Evolutionary conservation across 495 filamentous ascomycete species (phyloP).

Genomic region (Hyphodiscus hymeniophilus): DNA sequence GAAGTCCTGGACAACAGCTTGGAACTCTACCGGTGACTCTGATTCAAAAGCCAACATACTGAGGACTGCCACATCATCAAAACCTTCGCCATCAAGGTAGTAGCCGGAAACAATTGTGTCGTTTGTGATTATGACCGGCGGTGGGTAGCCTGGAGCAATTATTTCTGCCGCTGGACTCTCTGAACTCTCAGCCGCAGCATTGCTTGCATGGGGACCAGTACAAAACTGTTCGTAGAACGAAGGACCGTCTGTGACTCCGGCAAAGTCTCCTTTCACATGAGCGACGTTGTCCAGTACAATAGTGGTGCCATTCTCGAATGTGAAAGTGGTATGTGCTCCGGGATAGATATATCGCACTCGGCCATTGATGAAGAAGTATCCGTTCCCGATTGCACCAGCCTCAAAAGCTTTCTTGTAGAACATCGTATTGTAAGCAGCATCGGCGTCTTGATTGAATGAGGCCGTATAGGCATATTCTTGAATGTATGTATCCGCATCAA

Average conservation of each 20-base stretch:
- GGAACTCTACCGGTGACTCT: conserved; percentile 14
- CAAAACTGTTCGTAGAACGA: conserved; percentile 32
- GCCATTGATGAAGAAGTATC: conserved; percentile 24
- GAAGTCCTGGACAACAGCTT: conserved; percentile 15
- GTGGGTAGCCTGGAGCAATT: conserved; percentile 38
- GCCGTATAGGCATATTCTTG: conserved; percentile 13
- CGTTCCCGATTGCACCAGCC: conserved; percentile 25
- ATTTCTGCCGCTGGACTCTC: conserved; percentile 5
- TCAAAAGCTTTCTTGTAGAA: conserved; percentile 24
- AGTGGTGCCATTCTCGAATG: conserved; percentile 34
- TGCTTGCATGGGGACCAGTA: conserved; percentile 16
- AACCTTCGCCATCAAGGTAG: conserved; percentile 17
- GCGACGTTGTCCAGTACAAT: conserved; percentile 30
- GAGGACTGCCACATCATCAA: conserved; percentile 20
- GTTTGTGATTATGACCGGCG: conserved; percentile 33
- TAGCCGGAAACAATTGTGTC: conserved; percentile 36
- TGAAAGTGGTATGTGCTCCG: conserved; percentile 30
- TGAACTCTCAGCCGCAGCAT: conserved; percentile 8
- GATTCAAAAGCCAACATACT: conserved; percentile 17
- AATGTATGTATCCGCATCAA: conserved; percentile 21
- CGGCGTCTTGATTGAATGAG: conserved; percentile 29
- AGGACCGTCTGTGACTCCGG: conserved; percentile 28
- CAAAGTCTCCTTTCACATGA: conserved; percentile 25
- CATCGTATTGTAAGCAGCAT: conserved; percentile 41
- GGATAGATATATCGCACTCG: conserved; percentile 24